Percentiles rank a stretch among this genome's conserved stretches.
These are phyloP conservation scores for Colletotrichum gigasporum DNA, from an alignment of 2,329 filamentous ascomycete genomes.

Conservation along the genomic window DNA sequence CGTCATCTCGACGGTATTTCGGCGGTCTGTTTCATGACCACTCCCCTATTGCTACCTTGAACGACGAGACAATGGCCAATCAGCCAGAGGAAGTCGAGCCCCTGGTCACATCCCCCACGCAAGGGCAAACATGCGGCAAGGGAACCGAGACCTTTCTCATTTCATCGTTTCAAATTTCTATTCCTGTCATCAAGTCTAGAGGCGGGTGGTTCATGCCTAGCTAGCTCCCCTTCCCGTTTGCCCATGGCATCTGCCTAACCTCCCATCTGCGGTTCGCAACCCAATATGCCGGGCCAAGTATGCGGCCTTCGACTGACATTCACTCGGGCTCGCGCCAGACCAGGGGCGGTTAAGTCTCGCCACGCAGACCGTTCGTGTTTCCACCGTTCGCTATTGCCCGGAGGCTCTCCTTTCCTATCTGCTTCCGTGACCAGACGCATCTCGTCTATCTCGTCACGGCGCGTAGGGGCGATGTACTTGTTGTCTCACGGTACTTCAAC, in stretches of 20 bases:
- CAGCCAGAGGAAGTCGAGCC: constrained; percentile 4
- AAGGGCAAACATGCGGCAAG: not conserved
- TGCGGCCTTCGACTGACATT: not conserved
- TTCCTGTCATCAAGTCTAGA: constrained; percentile 15
- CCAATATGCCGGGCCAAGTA: not conserved
- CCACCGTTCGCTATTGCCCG: too few species aligned
- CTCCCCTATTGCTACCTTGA: not conserved
- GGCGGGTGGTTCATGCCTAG: not conserved
- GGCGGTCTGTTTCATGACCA: constrained; percentile 5
- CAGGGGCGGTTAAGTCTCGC: not conserved
- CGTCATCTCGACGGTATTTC: not conserved
- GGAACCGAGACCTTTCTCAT: not conserved
- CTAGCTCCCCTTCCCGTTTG: too few species aligned
- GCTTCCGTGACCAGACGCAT: not conserved
- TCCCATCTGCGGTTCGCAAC: not conserved
- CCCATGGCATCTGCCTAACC: too few species aligned
- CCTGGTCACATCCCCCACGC: not conserved
- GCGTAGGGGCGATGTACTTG: constrained; percentile 29
- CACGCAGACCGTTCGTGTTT: not conserved
- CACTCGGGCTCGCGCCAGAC: not conserved
- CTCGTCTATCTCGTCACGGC: constrained; percentile 20
- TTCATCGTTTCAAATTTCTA: constrained; percentile 15
- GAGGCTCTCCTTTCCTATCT: not conserved
- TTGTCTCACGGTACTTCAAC: constrained; percentile 34
- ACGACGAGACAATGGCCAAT: not conserved